A percentile compares a stretch with the other conserved stretches of the same genome.
Evolutionary conservation across 768 basidiomycete species (phyloP).

Genomic region (Boletus eberwhitei): DNA sequence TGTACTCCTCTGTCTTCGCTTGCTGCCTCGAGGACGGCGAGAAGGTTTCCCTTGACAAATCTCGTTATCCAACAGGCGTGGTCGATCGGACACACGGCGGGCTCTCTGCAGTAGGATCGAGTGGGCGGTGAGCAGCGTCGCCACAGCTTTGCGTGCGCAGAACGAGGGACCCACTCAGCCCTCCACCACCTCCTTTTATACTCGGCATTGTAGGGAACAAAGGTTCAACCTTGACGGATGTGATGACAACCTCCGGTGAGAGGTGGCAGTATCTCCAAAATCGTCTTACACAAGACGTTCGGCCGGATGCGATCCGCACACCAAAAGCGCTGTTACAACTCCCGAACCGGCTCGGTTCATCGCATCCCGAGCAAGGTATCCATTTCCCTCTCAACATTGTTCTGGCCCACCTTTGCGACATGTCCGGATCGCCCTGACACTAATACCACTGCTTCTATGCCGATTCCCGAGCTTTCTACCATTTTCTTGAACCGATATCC

Average conservation of each 20-base stretch:
- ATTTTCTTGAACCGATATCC: not conserved
- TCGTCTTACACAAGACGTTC: not conserved
- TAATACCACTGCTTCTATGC: not conserved
- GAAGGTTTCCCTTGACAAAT: constrained; percentile 22
- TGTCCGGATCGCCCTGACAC: constrained; percentile 22
- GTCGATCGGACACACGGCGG: constrained; percentile 19
- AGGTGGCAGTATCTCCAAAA: constrained; percentile 12
- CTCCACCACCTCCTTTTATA: constrained; percentile 23
- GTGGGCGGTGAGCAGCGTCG: not conserved
- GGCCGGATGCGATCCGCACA: constrained; percentile 17
- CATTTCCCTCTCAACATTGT: not conserved
- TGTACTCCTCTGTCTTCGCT: constrained; percentile 28
- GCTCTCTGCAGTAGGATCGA: constrained; percentile 12
- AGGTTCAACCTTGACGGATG: constrained; percentile 1
- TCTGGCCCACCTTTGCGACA: constrained; percentile 17
- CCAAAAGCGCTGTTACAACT: not conserved
- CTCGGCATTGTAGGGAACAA: constrained; percentile 3
- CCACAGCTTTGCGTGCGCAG: constrained; percentile 11
- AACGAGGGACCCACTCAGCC: not conserved
- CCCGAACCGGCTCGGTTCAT: constrained; percentile 21
- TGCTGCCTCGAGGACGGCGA: constrained; percentile 33
- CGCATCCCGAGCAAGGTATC: constrained; percentile 5
- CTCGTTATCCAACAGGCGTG: constrained; percentile 22
- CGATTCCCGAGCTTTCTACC: constrained; percentile 1
- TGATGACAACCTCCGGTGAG: constrained; percentile 14